Conservation (phyloP, 1,284 basidiomycete species). For the Hortiboletus rubellus region DNA sequence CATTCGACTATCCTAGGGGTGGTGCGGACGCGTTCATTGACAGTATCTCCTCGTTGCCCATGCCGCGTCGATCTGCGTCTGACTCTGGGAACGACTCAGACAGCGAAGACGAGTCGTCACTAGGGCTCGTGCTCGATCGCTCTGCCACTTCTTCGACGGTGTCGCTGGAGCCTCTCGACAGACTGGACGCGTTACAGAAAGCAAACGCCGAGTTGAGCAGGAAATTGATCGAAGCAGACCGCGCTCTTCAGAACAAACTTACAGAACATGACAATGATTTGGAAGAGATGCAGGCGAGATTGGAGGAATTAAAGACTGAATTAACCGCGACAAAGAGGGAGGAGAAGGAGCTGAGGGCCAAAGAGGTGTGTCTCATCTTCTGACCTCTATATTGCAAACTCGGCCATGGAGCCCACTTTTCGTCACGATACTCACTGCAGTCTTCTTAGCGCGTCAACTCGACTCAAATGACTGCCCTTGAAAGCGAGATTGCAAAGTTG, state of each 20-base stretch:
- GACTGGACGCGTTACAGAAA: constrained; percentile 67
- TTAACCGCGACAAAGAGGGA: constrained; percentile 76
- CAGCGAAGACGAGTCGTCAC: constrained; percentile 51
- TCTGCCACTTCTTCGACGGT: constrained; percentile 55
- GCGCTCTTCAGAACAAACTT: constrained; percentile 62
- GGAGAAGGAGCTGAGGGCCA: constrained; percentile 83
- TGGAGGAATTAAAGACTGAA: constrained; percentile 76
- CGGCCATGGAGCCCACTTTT: neutral
- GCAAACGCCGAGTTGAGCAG: constrained; percentile 71
- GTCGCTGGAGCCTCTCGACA: constrained; percentile 64
- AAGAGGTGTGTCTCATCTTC: constrained; percentile 57
- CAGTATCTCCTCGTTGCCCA: constrained; percentile 41
- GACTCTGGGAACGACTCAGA: constrained; percentile 47
- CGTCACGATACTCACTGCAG: neutral
- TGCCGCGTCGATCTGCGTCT: constrained; percentile 37
- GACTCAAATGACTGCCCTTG: constrained; percentile 66
- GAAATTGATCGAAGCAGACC: constrained; percentile 73
- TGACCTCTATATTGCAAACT: neutral
- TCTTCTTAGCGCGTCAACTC: constrained; percentile 54
- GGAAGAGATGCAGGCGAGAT: constrained; percentile 67
- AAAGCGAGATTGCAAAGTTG: constrained; percentile 75
- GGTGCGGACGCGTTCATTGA: constrained; percentile 29
- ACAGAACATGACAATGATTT: constrained; percentile 75
- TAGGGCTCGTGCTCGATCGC: constrained; percentile 61
- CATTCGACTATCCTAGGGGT: constrained; percentile 35